Evolutionary conservation across 345 rosid genomes (phyloP), one percentile per base, ranked within the genome.

Genomic region (Erysimum cheiranthoides): DNA sequence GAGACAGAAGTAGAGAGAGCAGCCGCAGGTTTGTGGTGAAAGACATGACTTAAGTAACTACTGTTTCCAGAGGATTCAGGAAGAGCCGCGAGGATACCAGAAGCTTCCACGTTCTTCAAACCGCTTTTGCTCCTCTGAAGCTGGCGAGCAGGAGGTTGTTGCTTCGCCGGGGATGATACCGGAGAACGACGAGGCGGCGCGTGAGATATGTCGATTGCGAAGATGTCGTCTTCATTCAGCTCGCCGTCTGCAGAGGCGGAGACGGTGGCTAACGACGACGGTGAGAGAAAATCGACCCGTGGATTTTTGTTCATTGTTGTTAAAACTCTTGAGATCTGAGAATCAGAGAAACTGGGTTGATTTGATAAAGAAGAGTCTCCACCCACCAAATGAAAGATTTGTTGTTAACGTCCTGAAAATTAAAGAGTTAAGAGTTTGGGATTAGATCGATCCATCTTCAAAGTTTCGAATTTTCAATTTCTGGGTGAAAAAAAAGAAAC

Each of bases 11-110:
- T 71, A 9, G 87, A 84, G 39, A 83, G 72, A 1, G 79, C 67
- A 30, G 90, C 77, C 32, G 84, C 82, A 30, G 91, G 78, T 69
- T 85, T 86, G 65, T 87, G 94, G 77, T 84, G 85, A 57, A 87
- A 77, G 50, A 87, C 84, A 6, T 81, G 82, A 72, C 74, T 79
- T 0, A 78, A 66, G 16, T 75, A 78, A 16, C 73, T 73, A 66
- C 43, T 75, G 73, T 59, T 75, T 1, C 73, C 73, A 34, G 79
- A 73, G 21, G 77, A 68, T 56, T 89, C 94, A 12, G 88, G 89
- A 9, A 90, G 83, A 28, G 90, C 98, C 0, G 96, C 93, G 27
- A 89, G 88, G 80, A 92, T 92, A 68, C 97, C 97, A 59, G 85
- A 90, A 51, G 81, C 84, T 28, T 87, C 90, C 45, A 82, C 66